Conservation (phyloP, 2,329 filamentous ascomycete genomes). For the Arthroderma sp. region DNA sequence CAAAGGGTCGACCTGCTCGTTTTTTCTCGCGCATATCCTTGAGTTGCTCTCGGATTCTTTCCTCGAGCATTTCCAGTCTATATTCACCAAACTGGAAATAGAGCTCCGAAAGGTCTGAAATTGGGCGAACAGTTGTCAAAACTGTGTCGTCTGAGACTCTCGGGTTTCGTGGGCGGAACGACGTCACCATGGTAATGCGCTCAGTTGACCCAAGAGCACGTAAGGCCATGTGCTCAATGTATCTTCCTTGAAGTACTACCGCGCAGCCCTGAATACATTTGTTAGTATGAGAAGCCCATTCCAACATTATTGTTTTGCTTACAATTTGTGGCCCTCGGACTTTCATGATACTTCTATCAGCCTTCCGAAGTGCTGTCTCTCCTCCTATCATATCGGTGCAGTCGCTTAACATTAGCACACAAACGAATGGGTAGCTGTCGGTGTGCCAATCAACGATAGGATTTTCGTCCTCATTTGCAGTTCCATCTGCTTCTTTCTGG, state of each 20-base stretch:
- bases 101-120: conserved; percentile 44
- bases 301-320: conserved; percentile 13
- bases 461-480: conserved; percentile 36
- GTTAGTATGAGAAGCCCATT: background rate
- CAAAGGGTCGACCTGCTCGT: conserved; percentile 19
- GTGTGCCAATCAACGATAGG: conserved; percentile 51
- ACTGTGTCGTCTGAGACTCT: conserved; percentile 46
- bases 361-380: conserved; percentile 48
- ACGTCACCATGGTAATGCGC: conserved; percentile 53
- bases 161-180: conserved; percentile 47
- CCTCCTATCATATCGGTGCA: conserved; percentile 50
- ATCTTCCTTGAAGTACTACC: conserved; percentile 53
- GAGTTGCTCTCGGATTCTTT: conserved; percentile 39
- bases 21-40: conserved; percentile 23
- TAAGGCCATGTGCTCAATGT: conserved; percentile 52
- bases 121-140: conserved; percentile 45
- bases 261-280: conserved; percentile 42
- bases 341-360: conserved; percentile 42
- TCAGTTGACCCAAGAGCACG: conserved; percentile 45
- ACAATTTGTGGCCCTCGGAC: conserved; percentile 49
- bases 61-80: conserved; percentile 49
- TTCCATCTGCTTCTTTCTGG: conserved; percentile 29
- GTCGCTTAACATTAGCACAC: conserved; percentile 54
- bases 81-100: conserved; percentile 52
- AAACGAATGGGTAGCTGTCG: conserved; percentile 56